Percentiles rank a stretch among this genome's conserved stretches.
phyloP scores from a whole-genome alignment of 331 rosid species.

The Pyrus hybrid region DNA sequence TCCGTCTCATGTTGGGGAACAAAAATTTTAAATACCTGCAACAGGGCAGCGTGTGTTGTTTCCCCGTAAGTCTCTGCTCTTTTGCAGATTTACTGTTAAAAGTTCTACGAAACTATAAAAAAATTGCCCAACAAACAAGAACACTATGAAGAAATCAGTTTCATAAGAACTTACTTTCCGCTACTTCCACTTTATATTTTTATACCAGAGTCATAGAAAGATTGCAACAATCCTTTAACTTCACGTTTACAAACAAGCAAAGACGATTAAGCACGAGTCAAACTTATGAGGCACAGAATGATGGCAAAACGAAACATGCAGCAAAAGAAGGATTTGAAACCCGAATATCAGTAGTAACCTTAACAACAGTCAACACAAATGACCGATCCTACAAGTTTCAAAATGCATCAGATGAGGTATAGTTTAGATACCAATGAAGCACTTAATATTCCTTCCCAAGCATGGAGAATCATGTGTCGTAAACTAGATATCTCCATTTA shows the following conservation, averaged over 20 bases:
- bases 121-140: not conserved
- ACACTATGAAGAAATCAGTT: not conserved
- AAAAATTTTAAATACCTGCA: slow-evolving; percentile 41
- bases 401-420: not conserved
- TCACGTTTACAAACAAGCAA: not conserved
- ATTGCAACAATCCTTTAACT: not conserved
- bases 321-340: not conserved
- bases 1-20: not conserved
- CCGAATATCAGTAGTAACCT: not conserved
- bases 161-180: not conserved
- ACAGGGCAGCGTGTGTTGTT: slow-evolving; percentile 51
- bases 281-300: not conserved
- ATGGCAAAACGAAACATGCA: not conserved
- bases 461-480: no score
- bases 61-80: slow-evolving; percentile 10
- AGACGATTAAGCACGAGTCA: not conserved
- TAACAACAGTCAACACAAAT: not conserved
- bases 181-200: not conserved
- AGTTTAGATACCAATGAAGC: not conserved
- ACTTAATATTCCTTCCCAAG: no score
- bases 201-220: not conserved
- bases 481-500: no score
- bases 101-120: not conserved
- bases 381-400: not conserved
- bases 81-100: not conserved